Conservation (phyloP, 352 stramenopile species). For the Poterioochromonas sp. region DNA sequence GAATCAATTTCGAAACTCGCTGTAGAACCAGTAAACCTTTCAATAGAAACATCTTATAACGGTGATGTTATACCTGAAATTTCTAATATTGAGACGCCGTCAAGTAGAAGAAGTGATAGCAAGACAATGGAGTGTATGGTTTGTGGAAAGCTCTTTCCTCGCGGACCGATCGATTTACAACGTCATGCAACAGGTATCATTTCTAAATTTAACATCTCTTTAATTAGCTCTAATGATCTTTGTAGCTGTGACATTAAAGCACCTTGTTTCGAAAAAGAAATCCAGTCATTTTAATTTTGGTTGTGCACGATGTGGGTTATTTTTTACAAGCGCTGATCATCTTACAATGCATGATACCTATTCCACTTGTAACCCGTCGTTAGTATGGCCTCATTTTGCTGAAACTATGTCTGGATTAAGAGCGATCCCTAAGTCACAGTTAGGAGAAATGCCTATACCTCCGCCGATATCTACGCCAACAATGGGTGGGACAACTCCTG, state of each 20-base stretch:
- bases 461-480: background rate
- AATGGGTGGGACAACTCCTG: background rate
- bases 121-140: conserved; percentile 30
- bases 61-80: too few species aligned
- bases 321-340: conserved; percentile 15
- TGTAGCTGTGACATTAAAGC: conserved; percentile 23
- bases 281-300: background rate
- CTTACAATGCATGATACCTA: background rate
- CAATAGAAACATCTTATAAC: too few species aligned
- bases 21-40: too few species aligned
- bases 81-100: background rate
- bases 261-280: background rate
- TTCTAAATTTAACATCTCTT: background rate
- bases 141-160: conserved; percentile 32
- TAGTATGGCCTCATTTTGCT: conserved; percentile 1
- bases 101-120: background rate
- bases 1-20: too few species aligned
- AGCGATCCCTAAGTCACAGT: background rate
- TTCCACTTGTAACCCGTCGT: background rate
- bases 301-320: background rate
- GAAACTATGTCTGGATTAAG: background rate
- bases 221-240: background rate
- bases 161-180: conserved; percentile 14
- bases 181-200: conserved; percentile 16
- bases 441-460: background rate